Evolutionary conservation across 1,284 basidiomycete genomes (phyloP), one percentile per base, ranked within the genome.

Genomic region (Apiotrichum akiyoshidainum): DNA sequence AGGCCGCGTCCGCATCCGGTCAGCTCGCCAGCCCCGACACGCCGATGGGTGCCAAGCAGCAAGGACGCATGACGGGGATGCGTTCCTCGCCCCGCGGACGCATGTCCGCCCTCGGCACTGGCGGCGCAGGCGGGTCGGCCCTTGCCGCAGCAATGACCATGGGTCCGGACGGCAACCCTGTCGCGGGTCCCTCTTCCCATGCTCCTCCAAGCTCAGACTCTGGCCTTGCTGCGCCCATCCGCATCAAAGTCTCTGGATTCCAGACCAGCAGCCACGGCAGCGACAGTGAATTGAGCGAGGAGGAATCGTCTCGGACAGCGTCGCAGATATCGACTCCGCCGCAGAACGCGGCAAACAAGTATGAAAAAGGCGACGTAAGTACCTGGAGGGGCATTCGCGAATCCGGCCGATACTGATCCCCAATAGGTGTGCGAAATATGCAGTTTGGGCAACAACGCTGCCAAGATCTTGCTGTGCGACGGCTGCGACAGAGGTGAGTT

Each of bases 391-490:
- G n/a, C n/a, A n/a, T n/a, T n/a, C 16, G 40, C 40, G 40, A 41
- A 41, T 17, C 40, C 13, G 9, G 16, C 39, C 22, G 17, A 31
- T 42, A 47, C 46, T 55, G 47, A 63, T 51, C 35, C 14, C n/a
- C 44, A 10, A 19, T 82, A 84, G 80, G 85, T 85, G 57, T 97
- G 93, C 77, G 93, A 97, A 79, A 86, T 96, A 47, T 97, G 93
- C 76, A 84, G 88, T 64, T 87, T 87, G 76, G 90, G 90, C 72
- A 89, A 94, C 72, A 85, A 86, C 57, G 91, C 86, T 17, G 86
- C 88, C 63, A 87, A 91, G 75, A 97, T 98, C 86, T 81, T 99
- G 26, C 83, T 98, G 0, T 99, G 96, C 77, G 94, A 97, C 77
- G 93, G 92, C 26, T 99, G 96, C 79, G 94, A 98, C 79, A 88